Evolutionary conservation across 441 rosid species (phyloP), one percentile per base, ranked within the genome.

Genomic region (Viola pubescens): DNA sequence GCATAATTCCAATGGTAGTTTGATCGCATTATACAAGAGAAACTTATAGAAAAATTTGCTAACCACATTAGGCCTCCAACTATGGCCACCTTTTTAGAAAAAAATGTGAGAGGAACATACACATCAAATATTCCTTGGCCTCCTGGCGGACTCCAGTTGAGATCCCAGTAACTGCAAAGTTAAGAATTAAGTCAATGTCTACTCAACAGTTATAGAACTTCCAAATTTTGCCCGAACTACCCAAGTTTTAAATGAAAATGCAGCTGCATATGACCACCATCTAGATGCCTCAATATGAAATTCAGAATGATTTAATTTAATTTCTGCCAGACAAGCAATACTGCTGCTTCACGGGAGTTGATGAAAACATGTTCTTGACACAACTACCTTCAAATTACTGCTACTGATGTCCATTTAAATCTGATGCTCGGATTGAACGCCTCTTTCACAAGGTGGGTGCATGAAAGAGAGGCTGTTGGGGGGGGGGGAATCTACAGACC

Each of bases 151-250:
- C 67, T 74, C 98, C 98, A 91, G 3, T 82, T 83, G 6, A 91
- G 91, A 73, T 91, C 98, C 98, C 98, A 91, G 54, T 86, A 91
- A 75, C 98, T 88, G 43, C 68, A 74, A 12, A 59, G 19, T 19
- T 75, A 14, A 68, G 64, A 46, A 46, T 0, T 57, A 10, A 69
- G 64, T 46, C 59, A 53, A 62, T 42, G 54, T 34, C 14, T 56
- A 49, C 14, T 54, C 26, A 34, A n/a, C 48, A 49, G 19, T 26
- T 37, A 61, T 48, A 14, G 44, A 62, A 12, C 50, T 64, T 63
- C 5, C 0, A 49, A 42, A 52, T 9, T 47, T 56, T 60, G 26
- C 14, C 53, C 14, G 48, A 39, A 52, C 53, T 34, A 57, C 49
- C 19, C 52, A 53, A 26, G n/a, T 47, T 46, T 37, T 12, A 5